Percentiles rank a stretch among this genome's conserved stretches.
Conservation (phyloP, 1,284 basidiomycete genomes). For the Sporisorium scitamineum region DNA sequence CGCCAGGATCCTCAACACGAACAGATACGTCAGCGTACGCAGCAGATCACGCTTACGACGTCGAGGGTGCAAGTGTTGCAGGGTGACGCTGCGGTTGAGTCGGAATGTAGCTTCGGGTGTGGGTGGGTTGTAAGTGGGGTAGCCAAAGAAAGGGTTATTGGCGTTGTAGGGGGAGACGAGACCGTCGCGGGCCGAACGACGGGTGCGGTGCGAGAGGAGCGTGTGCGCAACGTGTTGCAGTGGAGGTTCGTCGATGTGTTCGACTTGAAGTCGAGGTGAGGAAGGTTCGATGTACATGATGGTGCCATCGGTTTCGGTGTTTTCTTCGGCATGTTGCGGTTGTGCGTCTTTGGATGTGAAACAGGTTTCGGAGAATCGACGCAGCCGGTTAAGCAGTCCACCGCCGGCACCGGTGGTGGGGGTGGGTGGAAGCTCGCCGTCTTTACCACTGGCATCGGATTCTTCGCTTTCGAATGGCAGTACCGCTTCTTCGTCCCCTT, state of each 20-base stretch:
- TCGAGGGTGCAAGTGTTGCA: slow-evolving; percentile 51
- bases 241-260: slow-evolving; percentile 50
- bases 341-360: slow-evolving; percentile 9
- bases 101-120: slow-evolving; percentile 20
- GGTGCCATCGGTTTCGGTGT: slow-evolving; percentile 17
- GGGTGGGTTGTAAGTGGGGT: slow-evolving; percentile 73
- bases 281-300: slow-evolving; percentile 48
- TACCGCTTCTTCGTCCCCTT: slow-evolving; percentile 37
- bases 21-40: slow-evolving; percentile 66
- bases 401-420: not conserved
- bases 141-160: slow-evolving; percentile 85
- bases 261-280: slow-evolving; percentile 51
- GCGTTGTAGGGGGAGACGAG: slow-evolving; percentile 69
- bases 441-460: slow-evolving; percentile 54
- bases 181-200: slow-evolving; percentile 56
- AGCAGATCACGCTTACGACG: slow-evolving; percentile 64
- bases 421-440: slow-evolving; percentile 31
- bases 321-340: not conserved
- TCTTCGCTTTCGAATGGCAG: slow-evolving; percentile 40
- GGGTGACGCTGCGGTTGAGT: slow-evolving; percentile 12
- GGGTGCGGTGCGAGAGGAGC: slow-evolving; percentile 62
- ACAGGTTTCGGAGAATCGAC: slow-evolving; percentile 33
- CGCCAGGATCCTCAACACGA: slow-evolving; percentile 63
- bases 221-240: slow-evolving; percentile 32
- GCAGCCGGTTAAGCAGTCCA: slow-evolving; percentile 21